Base-by-base conservation (phyloP, 495 filamentous ascomycete species). In the Aspergillus heteromorphus region DNA sequence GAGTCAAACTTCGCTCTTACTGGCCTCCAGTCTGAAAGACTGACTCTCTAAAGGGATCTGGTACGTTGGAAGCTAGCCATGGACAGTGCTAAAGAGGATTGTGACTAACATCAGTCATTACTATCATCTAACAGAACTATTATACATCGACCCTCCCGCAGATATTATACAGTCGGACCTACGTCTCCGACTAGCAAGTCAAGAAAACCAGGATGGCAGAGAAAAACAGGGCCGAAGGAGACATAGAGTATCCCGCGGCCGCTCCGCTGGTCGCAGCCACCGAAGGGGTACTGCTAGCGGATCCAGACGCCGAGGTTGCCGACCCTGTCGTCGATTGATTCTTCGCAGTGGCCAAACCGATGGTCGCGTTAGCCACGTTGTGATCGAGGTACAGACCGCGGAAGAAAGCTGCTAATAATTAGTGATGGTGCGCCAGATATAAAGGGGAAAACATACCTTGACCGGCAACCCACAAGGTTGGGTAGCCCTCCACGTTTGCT, bases 371-470 rank as follows among this genome's bases (percentile, higher is more conserved):
- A 3, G 23, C 51, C 13, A 58, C 23, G n/a, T 54, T 50, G 23
- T 58, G 56, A 18, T 58, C 56, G 5, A 58, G 51, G 25, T 58
- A 58, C 11, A 50, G 48, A 16, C 36, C 50, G 14, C 48, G 56
- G 45, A 58, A 58, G 36, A 58, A 54, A 14, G 49, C 56, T 58
- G 40, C 8, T 11, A 36, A 0, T 20, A 5, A 19, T 42, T 51
- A 53, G 34, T 8, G 13, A 8, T 27, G 13, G 11, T 9, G 8
- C n/a, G 2, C n/a, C 16, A 0, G 25, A 36, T 40, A 25, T 7
- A n/a, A 5, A 21, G 25, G 10, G 13, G 25, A 25, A 20, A 4
- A 49, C 55, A 34, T 34, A 57, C 55, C 36, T 25, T 57, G 55
- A 8, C 55, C 55, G 27, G 53, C 49, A 6, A 57, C 49, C 55